phyloP scores from a whole-genome alignment of 139 green algal genomes.

The Auxenochlorella pyrenoidosa region DNA sequence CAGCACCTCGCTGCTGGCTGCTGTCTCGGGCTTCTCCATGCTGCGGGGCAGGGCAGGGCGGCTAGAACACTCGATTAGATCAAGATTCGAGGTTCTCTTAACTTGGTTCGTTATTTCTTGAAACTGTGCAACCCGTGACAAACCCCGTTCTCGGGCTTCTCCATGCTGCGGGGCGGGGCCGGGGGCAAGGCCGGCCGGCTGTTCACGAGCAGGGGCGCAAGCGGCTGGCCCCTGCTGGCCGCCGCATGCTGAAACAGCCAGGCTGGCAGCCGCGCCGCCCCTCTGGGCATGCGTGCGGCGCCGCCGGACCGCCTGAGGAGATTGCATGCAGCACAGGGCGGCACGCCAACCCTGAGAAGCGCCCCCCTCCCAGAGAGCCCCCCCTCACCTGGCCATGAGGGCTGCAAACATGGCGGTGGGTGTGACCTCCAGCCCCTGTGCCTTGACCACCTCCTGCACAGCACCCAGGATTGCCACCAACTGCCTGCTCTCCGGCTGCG shows the following conservation, averaged over 20 bases:
- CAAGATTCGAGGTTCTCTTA: too few species aligned
- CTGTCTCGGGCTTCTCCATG: conserved; percentile 69
- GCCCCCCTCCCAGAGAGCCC: neutral
- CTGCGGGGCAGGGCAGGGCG: too few species aligned
- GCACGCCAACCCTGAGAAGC: too few species aligned
- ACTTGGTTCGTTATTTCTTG: too few species aligned
- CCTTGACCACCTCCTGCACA: conserved; percentile 71
- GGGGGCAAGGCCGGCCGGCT: too few species aligned
- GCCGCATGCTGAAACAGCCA: neutral
- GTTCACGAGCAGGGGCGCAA: neutral
- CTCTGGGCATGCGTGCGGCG: too few species aligned
- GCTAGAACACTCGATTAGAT: too few species aligned
- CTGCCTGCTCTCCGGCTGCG: conserved; percentile 77
- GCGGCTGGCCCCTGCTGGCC: neutral
- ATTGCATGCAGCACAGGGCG: too few species aligned
- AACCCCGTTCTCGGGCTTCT: neutral
- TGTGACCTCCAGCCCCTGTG: conserved; percentile 65
- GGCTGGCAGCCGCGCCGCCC: neutral
- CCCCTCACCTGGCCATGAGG: conserved; percentile 72
- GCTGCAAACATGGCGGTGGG: conserved; percentile 87
- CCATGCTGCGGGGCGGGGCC: neutral
- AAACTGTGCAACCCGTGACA: too few species aligned
- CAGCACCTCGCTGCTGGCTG: conserved; percentile 53
- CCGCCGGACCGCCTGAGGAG: too few species aligned
- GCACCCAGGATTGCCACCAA: conserved; percentile 72